Percentiles rank a stretch among this genome's conserved stretches.
Conservation (phyloP, 2,329 filamentous ascomycete genomes). For the Amylocarpus encephaloides region DNA sequence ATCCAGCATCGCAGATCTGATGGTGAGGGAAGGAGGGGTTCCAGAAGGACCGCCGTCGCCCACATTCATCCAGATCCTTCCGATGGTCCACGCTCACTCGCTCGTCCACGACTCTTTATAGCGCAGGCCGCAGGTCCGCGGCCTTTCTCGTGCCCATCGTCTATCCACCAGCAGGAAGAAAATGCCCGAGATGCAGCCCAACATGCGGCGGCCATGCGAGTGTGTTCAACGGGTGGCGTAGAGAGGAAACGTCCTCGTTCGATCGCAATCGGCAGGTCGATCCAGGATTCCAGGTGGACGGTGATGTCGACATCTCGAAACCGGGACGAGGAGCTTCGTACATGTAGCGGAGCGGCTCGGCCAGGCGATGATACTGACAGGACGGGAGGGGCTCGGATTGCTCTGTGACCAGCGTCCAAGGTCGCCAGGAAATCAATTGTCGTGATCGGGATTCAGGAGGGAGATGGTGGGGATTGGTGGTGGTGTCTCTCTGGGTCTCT, state of each 20-base stretch:
- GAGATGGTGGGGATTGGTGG: too few relatives aligned
- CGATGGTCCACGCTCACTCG: background rate
- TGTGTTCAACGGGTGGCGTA: constrained; percentile 1
- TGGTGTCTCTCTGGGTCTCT: too few relatives aligned
- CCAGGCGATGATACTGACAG: too few relatives aligned
- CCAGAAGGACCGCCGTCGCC: background rate
- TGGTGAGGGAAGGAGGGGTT: background rate
- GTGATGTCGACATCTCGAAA: background rate
- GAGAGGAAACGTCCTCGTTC: constrained; percentile 7
- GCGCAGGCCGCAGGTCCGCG: constrained; percentile 5
- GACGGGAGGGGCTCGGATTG: background rate
- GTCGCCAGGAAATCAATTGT: too few relatives aligned
- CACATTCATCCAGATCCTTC: background rate
- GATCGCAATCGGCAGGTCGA: background rate
- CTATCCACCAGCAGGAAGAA: constrained; percentile 1
- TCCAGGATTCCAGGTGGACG: background rate
- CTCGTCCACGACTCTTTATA: constrained; percentile 1
- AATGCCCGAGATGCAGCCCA: constrained; percentile 4
- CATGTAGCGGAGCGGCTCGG: background rate
- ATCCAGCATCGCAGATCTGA: constrained; percentile 2
- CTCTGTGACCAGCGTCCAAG: background rate
- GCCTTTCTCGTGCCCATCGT: constrained; percentile 1
- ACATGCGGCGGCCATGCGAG: constrained; percentile 8
- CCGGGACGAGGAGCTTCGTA: background rate
- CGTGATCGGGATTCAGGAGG: too few relatives aligned